A percentile compares a stretch with the other conserved stretches of the same genome.
Evolutionary conservation across 257 asterid species (phyloP).

Genomic region (Solanum corneliomulleri): DNA sequence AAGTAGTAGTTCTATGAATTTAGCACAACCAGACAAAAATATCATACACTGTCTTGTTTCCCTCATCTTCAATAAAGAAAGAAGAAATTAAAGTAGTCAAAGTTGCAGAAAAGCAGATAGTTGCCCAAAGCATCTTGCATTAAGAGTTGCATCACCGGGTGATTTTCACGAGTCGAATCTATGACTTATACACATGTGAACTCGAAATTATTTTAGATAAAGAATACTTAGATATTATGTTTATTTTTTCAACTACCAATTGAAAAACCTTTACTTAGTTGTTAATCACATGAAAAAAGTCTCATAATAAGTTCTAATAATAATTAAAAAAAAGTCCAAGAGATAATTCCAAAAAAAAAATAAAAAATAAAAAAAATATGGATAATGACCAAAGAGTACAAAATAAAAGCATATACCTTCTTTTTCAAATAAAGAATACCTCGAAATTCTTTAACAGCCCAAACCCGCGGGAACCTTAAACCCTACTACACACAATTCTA

Average conservation of each 20-base stretch:
- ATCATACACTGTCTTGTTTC: not conserved
- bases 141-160: accelerated
- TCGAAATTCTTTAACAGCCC: not conserved
- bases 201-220: too few relatives aligned
- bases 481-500: not conserved
- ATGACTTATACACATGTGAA: not conserved
- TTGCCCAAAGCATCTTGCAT: not conserved
- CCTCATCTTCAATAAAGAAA: not conserved
- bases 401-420: not conserved
- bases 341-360: not conserved
- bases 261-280: not conserved
- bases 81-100: not conserved
- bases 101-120: not conserved
- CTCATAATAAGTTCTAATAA: not conserved
- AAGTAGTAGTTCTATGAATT: not conserved
- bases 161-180: not conserved
- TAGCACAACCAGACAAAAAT: not conserved
- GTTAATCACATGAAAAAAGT: not conserved
- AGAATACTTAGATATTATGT: not conserved
- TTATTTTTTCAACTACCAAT: not conserved
- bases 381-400: not conserved
- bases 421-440: not conserved
- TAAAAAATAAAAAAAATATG: not conserved
- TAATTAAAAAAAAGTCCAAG: not conserved
- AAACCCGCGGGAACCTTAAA: constrained; percentile 1